Evolutionary conservation across 2,329 filamentous ascomycete genomes (phyloP).

Genomic region (Meredithiella fracta): DNA sequence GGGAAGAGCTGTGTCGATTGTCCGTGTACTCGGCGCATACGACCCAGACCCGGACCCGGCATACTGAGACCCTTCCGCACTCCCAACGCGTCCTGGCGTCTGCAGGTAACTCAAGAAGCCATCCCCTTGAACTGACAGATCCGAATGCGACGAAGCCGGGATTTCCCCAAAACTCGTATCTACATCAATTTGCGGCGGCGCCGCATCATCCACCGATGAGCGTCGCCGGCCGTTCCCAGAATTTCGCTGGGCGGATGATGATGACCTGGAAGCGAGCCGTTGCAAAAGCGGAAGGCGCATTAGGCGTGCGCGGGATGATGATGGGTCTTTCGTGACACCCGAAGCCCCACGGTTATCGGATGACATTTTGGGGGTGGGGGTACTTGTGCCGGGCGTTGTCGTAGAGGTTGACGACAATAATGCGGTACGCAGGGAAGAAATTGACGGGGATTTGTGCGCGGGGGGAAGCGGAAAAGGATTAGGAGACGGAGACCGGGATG

Average conservation of each 20-base stretch:
- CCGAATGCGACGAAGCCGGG: not conserved
- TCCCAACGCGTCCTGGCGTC: too few species aligned
- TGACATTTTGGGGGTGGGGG: not conserved
- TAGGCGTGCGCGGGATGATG: constrained; percentile 7
- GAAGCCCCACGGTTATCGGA: not conserved
- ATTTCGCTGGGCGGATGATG: not conserved
- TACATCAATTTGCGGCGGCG: not conserved
- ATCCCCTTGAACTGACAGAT: not conserved
- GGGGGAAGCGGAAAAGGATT: not conserved
- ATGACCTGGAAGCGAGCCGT: not conserved
- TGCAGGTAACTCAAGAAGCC: not conserved
- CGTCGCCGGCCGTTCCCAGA: not conserved
- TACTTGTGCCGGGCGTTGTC: not conserved
- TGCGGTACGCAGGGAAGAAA: not conserved
- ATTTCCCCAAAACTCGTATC: not conserved
- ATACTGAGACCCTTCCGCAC: not conserved
- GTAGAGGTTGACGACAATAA: not conserved
- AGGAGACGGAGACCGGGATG: not conserved
- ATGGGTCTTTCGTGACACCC: not conserved
- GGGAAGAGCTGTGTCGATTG: not conserved
- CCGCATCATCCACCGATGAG: not conserved
- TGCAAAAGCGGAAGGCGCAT: constrained; percentile 10
- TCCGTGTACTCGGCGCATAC: not conserved
- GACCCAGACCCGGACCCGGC: not conserved
- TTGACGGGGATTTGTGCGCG: not conserved